phyloP scores from a whole-genome alignment of 2,329 filamentous ascomycete species.

The Leptographium radiaticola region DNA sequence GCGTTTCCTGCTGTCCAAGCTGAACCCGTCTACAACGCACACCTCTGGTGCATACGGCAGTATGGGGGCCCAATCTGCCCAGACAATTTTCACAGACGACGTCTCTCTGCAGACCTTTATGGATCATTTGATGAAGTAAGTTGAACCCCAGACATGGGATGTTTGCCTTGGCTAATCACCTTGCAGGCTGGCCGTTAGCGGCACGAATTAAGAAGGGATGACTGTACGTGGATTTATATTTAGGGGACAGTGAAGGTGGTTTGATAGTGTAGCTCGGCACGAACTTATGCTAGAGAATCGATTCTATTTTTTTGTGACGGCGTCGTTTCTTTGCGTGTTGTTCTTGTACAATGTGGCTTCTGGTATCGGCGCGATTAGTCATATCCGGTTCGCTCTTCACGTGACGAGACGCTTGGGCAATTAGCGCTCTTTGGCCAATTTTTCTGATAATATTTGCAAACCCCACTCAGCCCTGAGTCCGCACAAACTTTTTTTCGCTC shows the following conservation, averaged over 20 bases:
- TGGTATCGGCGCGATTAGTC: not conserved
- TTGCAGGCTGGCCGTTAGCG: constrained; percentile 45
- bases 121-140: constrained; percentile 97
- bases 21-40: constrained; percentile 95
- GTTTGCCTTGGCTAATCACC: not conserved
- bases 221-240: not conserved
- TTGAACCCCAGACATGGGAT: not conserved
- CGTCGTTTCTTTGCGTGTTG: not conserved
- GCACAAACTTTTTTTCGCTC: constrained; percentile 10
- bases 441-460: not conserved
- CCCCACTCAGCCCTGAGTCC: constrained; percentile 12
- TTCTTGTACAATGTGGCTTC: too few species aligned
- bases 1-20: constrained; percentile 89
- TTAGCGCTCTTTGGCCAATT: not conserved
- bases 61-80: constrained; percentile 70
- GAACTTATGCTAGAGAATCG: constrained; percentile 1
- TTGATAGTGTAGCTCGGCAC: constrained; percentile 1
- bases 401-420: not conserved
- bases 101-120: constrained; percentile 98
- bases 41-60: constrained; percentile 87
- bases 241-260: not conserved
- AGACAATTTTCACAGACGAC: constrained; percentile 98
- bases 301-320: not conserved
- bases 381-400: not conserved
- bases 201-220: constrained; percentile 35